phyloP scores from a whole-genome alignment of 169 alveolate species.

The Blepharisma undulans region DNA sequence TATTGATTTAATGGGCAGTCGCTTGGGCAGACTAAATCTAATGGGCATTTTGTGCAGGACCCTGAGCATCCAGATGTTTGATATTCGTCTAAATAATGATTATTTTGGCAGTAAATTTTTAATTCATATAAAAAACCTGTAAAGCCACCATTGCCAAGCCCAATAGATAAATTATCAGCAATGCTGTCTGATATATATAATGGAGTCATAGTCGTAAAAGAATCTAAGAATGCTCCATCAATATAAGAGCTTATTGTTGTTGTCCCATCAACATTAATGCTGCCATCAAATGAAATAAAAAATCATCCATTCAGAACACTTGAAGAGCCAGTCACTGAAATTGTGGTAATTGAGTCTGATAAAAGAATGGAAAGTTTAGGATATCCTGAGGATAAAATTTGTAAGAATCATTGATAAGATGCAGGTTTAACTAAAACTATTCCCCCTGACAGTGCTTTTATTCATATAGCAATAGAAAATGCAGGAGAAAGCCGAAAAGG shows the following conservation, averaged over 20 bases:
- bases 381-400: background rate
- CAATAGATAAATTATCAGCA: background rate
- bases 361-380: background rate
- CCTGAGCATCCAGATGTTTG: background rate
- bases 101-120: background rate
- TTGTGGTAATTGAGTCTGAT: background rate
- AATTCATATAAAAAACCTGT: background rate
- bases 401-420: background rate
- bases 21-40: background rate
- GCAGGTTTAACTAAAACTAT: background rate
- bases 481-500: background rate
- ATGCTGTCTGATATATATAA: background rate
- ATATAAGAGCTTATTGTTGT: background rate
- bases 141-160: background rate
- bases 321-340: background rate
- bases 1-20: background rate
- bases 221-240: background rate
- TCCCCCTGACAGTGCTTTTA: background rate
- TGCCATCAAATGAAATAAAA: background rate
- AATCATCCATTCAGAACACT: background rate
- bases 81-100: background rate
- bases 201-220: background rate
- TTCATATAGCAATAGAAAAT: background rate
- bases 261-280: background rate
- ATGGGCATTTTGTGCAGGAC: background rate